Conservation (phyloP, 495 filamentous ascomycete species). For the Penicillium salamii region DNA sequence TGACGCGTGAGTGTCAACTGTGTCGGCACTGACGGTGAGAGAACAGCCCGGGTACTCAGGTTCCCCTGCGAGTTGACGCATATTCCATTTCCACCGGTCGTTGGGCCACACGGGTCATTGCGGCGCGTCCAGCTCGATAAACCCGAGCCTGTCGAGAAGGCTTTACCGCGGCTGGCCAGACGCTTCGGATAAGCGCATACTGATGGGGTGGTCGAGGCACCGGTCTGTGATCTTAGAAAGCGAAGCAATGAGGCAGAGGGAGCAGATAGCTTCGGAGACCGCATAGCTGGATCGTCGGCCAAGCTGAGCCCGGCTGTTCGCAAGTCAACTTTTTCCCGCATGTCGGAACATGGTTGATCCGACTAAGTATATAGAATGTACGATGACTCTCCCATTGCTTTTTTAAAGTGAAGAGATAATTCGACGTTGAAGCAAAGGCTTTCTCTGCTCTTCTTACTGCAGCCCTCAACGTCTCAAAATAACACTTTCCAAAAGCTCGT, state of each 20-base stretch:
- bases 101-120: conserved; percentile 8
- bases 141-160: conserved; percentile 13
- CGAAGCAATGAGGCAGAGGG: conserved; percentile 60
- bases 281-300: conserved; percentile 29
- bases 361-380: conserved; percentile 31
- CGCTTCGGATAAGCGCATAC: conserved; percentile 18
- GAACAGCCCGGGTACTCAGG: conserved; percentile 4
- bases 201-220: conserved; percentile 47
- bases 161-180: conserved; percentile 5
- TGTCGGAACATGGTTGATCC: conserved; percentile 22
- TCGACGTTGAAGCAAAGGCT: no score
- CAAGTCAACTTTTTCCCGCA: conserved; percentile 26
- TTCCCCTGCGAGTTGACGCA: conserved; percentile 9
- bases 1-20: conserved; percentile 28
- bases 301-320: conserved; percentile 4
- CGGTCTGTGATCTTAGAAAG: conserved; percentile 60
- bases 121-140: conserved; percentile 25
- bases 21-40: not conserved
- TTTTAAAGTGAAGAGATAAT: no score
- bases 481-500: no score
- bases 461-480: no score
- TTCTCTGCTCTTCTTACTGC: no score
- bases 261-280: conserved; percentile 40
- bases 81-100: conserved; percentile 10
- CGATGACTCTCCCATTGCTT: conserved; percentile 62